Evolutionary conservation across 148 eudicot species (phyloP).

Genomic region (Drosera capensis): DNA sequence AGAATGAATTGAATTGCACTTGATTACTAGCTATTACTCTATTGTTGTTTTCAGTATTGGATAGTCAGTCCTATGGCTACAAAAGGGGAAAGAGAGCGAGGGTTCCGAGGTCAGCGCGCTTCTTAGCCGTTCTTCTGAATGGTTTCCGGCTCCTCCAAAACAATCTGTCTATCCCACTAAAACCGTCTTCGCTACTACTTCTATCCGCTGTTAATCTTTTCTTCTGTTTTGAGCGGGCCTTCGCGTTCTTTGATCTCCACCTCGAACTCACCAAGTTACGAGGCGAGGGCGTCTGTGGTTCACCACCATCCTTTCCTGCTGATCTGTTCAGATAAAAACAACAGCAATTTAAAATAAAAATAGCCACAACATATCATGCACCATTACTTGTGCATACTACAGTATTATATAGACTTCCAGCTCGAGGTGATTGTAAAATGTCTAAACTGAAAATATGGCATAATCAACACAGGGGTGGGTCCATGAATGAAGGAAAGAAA

Average conservation of each 20-base stretch:
- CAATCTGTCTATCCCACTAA: conserved; percentile 31
- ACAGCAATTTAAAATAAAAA: neutral
- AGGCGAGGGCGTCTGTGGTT: conserved; percentile 90
- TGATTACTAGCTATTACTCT: neutral
- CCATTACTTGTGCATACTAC: too few relatives aligned
- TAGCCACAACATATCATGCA: too few relatives aligned
- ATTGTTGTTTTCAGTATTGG: too few relatives aligned
- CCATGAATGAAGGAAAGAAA: too few relatives aligned
- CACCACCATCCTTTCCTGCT: conserved; percentile 40
- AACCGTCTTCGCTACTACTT: conserved; percentile 6
- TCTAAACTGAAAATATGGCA: too few relatives aligned
- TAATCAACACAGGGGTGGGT: too few relatives aligned
- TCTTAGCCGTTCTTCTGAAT: conserved; percentile 57
- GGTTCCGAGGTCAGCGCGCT: conserved; percentile 46
- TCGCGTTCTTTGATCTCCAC: conserved; percentile 25
- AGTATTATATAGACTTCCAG: too few relatives aligned
- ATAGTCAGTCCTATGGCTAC: conserved; percentile 8
- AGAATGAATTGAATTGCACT: conserved; percentile 30
- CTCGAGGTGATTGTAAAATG: too few relatives aligned
- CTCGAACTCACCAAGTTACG: conserved; percentile 27
- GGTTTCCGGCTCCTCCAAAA: conserved; percentile 77
- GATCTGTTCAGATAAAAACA: conserved; percentile 19
- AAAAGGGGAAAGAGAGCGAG: conserved; percentile 38
- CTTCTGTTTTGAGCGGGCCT: conserved; percentile 24
- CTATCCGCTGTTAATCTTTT: conserved; percentile 7